Evolutionary conservation across 164 flowering plant genomes (phyloP), one percentile per base, ranked within the genome.

Genomic region (Magnolia officinalis): DNA sequence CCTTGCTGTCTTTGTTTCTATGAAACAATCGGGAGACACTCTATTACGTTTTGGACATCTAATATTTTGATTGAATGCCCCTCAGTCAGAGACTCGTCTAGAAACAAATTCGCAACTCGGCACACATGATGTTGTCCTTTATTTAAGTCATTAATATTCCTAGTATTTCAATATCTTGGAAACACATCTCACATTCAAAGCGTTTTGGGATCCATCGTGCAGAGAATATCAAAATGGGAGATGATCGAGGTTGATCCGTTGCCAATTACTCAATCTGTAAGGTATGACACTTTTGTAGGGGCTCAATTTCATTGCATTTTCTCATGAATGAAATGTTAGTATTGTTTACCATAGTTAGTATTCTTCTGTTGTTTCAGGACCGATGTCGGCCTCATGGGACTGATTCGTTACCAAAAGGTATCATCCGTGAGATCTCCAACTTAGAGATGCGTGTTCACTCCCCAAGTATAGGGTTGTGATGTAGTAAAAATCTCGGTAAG

Each of bases 401-500:
- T 78, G 95, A 90, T 78, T 82, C 86, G 67, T 85, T 94, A 79
- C 99, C 99, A 8, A 75, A 84, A 83, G 97, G 97, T 74, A 92
- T 96, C 71, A 82, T 96, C 74, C 76, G 83, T 21, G 74, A 74
- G 79, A 85, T 86, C 37, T 90, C 97, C 11, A 88, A 92, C 88
- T 80, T 92, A 84, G 92, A 92, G 80, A 84, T 89, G 94, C 87
- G 84, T n/a, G n/a, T n/a, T n/a, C n/a, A n/a, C n/a, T n/a, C n/a
- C n/a, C n/a, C n/a, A n/a, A n/a, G n/a, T n/a, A n/a, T n/a, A n/a
- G n/a, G n/a, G n/a, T n/a, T n/a, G n/a, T n/a, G n/a, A n/a, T n/a
- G n/a, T n/a, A n/a, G n/a, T n/a, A n/a, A n/a, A n/a, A n/a, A n/a
- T n/a, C n/a, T n/a, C n/a, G n/a, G n/a, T n/a, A n/a, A n/a, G n/a